Percentiles rank a stretch among this genome's conserved stretches.
Conservation (phyloP, 371 early-diverging fungal species). For the Conidiobolus incongruus region DNA sequence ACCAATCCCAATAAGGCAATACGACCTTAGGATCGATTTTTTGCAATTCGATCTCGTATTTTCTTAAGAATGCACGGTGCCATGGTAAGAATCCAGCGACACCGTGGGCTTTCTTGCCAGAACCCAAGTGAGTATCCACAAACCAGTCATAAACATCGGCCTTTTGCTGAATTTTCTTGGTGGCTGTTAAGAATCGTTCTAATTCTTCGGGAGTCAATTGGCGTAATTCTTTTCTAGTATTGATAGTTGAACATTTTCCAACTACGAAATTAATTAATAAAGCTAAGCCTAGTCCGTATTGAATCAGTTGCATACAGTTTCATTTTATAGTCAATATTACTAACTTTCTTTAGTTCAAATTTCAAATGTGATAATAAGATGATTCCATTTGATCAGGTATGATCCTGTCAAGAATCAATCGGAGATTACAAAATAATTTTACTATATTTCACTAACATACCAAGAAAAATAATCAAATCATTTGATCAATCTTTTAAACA, state of each 20-base stretch:
- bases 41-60: not conserved
- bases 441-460: no score
- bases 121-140: not conserved
- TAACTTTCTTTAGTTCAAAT: no score
- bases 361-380: no score
- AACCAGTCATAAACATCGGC: not conserved
- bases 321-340: no score
- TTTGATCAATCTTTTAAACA: no score
- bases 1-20: conserved; percentile 4
- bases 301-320: no score
- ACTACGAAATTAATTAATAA: no score
- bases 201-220: not conserved
- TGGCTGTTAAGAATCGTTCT: not conserved
- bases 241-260: not conserved
- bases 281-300: no score
- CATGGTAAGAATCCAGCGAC: conserved; percentile 3
- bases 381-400: no score
- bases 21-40: not conserved
- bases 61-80: not conserved
- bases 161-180: not conserved
- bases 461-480: no score
- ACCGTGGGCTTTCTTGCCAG: not conserved
- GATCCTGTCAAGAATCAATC: no score
- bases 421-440: no score
- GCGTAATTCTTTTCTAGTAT: not conserved